A percentile compares a stretch with the other conserved stretches of the same genome.
Evolutionary conservation across 2,329 filamentous ascomycete genomes (phyloP).

Genomic region (Coleophoma eucalyptorum): DNA sequence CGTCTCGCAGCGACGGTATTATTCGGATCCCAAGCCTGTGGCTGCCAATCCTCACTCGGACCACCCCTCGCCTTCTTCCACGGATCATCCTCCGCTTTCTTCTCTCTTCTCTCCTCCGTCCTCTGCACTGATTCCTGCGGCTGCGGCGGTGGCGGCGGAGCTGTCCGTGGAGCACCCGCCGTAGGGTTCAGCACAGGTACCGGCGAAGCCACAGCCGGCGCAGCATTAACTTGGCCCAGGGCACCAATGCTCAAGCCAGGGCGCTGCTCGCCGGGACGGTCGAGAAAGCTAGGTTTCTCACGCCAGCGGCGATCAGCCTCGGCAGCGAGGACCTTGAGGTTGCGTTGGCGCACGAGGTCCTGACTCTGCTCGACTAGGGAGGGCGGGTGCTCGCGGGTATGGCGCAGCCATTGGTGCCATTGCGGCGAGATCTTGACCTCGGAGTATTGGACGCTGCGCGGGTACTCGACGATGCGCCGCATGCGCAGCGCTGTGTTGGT

Average conservation of each 20-base stretch:
- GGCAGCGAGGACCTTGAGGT: slow-evolving; percentile 53
- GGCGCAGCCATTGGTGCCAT: slow-evolving; percentile 68
- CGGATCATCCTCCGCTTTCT: slow-evolving; percentile 36
- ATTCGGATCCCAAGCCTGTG: slow-evolving; percentile 48
- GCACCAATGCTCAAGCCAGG: neutral
- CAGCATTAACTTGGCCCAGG: neutral
- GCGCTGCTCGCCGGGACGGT: slow-evolving; percentile 26
- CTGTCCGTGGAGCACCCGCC: slow-evolving; percentile 3
- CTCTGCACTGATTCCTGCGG: neutral
- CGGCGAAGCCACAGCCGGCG: slow-evolving; percentile 20
- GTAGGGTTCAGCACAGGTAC: slow-evolving; percentile 17
- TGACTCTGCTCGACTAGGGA: slow-evolving; percentile 50
- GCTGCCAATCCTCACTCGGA: slow-evolving; percentile 49
- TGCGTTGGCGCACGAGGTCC: slow-evolving; percentile 48
- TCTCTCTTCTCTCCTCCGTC: slow-evolving; percentile 2
- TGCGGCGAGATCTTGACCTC: slow-evolving; percentile 53
- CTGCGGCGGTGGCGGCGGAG: neutral
- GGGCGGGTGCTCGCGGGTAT: slow-evolving; percentile 52
- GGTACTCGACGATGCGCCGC: slow-evolving; percentile 61
- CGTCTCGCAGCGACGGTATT: too few species aligned
- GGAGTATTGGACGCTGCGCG: slow-evolving; percentile 47
- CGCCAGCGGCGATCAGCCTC: slow-evolving; percentile 62
- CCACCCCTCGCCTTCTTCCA: slow-evolving; percentile 55
- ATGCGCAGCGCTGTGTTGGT: slow-evolving; percentile 33
- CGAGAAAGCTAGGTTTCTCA: slow-evolving; percentile 49